Evolutionary conservation across 805 yeast species (phyloP), one percentile per base, ranked within the genome.

Genomic region (Myxozyma vanderwaltii): DNA sequence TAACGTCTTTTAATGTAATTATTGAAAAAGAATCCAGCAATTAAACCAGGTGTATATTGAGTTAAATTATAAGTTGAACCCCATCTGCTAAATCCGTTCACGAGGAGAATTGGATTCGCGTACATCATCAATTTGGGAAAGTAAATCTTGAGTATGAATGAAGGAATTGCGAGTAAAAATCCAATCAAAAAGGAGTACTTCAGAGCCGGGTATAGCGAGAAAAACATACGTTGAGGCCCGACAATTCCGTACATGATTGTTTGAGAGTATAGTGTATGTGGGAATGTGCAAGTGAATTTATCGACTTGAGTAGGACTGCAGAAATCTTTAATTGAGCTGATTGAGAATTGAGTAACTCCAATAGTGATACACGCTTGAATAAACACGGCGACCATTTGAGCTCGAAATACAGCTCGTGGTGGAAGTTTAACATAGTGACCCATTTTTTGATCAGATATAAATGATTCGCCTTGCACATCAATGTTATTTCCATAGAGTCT

Each of bases 1-100:
- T 82, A 84, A 61, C 76, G 75, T 52, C 80, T 76, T 61, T 82
- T 82, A 56, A 86, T 72, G 66, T 77, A 77, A 71, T 78, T 83
- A 74, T 82, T 83, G 75, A 85, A 86, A 3, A 76, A 52, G 61
- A 78, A 78, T 4, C 87, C 86, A 40, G 81, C 76, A 71, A 84
- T 85, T 70, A 83, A 86, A 71, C 85, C 86, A 26, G 88, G 83
- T 2, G 90, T 84, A 31, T 88, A 86, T 33, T 92, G 91, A 15
- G 92, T 91, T 65, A 86, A 83, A 65, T 78, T 77, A 40, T 85
- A 85, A 17, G 81, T 72, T 6, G 51, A 21, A n/a, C 59, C 59
- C 51, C 44, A 49, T 4, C 51, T 35, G 13, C 21, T 21, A 23
- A 58, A 19, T 17, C 56, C 59, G 4, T 82, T 80, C 19, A 79